Conservation (phyloP, 441 rosid genomes). For the Adansonia rubrostipa region DNA sequence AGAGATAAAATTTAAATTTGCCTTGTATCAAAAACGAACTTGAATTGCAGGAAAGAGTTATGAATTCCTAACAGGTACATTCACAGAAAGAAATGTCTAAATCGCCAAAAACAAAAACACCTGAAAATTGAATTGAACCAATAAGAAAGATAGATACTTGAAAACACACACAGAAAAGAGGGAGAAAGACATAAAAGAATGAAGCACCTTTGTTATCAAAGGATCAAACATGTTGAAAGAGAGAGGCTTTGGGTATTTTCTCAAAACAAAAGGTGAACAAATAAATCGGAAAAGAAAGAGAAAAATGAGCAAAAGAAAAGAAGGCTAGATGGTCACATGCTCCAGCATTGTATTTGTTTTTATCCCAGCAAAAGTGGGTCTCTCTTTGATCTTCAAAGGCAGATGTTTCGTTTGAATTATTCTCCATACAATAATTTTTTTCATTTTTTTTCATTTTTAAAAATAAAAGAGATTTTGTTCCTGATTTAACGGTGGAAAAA, state of each 20-base stretch:
- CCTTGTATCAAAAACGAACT: not conserved
- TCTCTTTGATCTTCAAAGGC: constrained; percentile 39
- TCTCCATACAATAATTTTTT: constrained; percentile 42
- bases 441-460: not conserved
- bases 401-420: constrained; percentile 33
- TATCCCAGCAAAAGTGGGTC: constrained; percentile 42
- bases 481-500: constrained; percentile 45
- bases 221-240: constrained; percentile 2
- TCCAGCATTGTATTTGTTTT: constrained; percentile 31
- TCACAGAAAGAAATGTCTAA: not conserved
- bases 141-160: not conserved
- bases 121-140: constrained; percentile 4
- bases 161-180: not conserved
- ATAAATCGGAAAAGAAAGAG: not conserved
- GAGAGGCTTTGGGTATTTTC: not conserved
- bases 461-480: constrained; percentile 37
- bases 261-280: not conserved
- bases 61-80: not conserved
- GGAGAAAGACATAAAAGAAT: not conserved
- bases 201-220: constrained; percentile 19
- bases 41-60: not conserved
- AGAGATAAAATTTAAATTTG: not conserved
- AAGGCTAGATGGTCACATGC: constrained; percentile 29
- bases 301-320: constrained; percentile 16
- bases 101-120: not conserved